These are phyloP conservation scores for Fusarium sp. DNA, from an alignment of 2,329 filamentous ascomycete genomes.

Conservation along the genomic window DNA sequence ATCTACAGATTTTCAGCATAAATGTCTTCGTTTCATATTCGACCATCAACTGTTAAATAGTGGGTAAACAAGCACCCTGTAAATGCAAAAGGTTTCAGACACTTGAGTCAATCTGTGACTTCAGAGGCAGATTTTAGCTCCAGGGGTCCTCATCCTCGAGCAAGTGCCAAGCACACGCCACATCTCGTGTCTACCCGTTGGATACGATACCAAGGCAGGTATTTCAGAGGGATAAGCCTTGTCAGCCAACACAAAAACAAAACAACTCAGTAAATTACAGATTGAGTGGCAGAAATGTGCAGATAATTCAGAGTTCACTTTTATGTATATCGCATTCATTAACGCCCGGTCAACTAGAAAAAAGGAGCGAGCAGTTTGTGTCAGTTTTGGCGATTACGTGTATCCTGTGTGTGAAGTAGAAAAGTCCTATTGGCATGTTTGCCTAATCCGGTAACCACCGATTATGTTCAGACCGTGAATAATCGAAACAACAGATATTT, in stretches of 20 bases:
- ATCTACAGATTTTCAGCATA: not conserved
- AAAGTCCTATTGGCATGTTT: not conserved
- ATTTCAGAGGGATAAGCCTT: not conserved
- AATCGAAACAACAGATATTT: not conserved
- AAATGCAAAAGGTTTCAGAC: slow-evolving; percentile 12
- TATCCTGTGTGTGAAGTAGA: slow-evolving; percentile 5
- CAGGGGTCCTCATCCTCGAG: slow-evolving; percentile 12
- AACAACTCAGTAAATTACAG: not conserved
- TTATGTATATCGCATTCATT: not conserved
- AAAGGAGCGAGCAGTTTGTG: not conserved
- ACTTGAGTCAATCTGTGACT: not conserved
- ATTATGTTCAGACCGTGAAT: not conserved
- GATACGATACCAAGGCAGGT: no score
- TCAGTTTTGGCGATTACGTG: slow-evolving; percentile 19
- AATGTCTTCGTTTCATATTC: not conserved
- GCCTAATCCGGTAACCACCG: slow-evolving; percentile 25
- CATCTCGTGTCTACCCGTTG: not conserved
- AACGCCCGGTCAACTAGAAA: not conserved
- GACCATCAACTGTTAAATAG: not conserved
- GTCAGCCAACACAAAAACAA: not conserved
- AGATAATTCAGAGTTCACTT: not conserved
- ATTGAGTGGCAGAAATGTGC: not conserved
- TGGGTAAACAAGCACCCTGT: not conserved
- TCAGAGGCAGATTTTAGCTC: not conserved
- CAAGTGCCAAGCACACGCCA: not conserved